Base-by-base conservation (phyloP, 352 stramenopile genomes). In the Aphanomyces stellatus region DNA sequence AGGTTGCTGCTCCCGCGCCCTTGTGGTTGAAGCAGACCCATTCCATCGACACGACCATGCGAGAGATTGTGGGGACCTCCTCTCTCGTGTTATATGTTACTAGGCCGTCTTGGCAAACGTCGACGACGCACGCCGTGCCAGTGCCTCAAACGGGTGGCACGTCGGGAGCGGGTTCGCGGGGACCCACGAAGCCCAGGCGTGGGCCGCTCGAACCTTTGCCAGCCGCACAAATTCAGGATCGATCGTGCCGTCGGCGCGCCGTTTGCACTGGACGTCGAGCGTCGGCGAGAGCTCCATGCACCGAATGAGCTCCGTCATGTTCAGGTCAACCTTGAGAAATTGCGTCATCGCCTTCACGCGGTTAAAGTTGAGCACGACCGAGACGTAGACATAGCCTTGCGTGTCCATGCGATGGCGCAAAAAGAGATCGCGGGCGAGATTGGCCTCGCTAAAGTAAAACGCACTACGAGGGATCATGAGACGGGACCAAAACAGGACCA, bases 321-420 rank as follows among this genome's bases (percentile, higher is more conserved):
- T 17, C 41, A 67, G 25, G 11, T 11, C 30, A 6, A 37, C 33
- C 49, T 57, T 57, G 17, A 25, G 25, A 15, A 51, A 51, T 17
- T 41, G 24, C 27, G 48, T 67, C 37, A 67, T 67, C 3, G 60
- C 63, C 11, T 53, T 51, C 7, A 70, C 63, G 27, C 56, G 51
- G 56, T 70, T 70, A 24, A 70, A 70, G 40, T 70, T 63, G 17
- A 65, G 19, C 31, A 70, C 51, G 42, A 70, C 63, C 31, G 22
- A 56, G 10, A 65, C 27, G 48, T 70, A 70, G n/a, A 70, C 63
- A 33, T 53, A 70, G 28, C 63, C 63, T 17, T 70, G 34, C n/a
- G 34, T 51, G 48, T 70, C 63, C 63, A 70, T 70, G 4, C 63
- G 51, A 17, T 70, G 25, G 33, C 63, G 63, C 41, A 70, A 42